Evolutionary conservation across 352 stramenopile species (phyloP).

Genomic region (Phytopythium aichiense): DNA sequence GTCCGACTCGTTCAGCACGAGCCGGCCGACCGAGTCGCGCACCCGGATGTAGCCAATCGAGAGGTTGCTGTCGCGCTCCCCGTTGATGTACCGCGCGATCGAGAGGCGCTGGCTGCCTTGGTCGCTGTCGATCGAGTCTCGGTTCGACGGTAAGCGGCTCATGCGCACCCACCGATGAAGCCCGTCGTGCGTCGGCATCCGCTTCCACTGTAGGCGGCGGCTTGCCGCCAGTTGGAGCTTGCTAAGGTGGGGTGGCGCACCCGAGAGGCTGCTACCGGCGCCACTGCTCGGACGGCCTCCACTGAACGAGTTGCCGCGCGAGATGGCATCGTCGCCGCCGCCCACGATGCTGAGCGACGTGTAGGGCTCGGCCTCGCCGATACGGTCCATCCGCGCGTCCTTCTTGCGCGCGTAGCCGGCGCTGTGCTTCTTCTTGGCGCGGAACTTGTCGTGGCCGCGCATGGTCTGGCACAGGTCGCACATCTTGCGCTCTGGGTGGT

Average conservation of each 20-base stretch:
- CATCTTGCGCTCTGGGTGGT: slow-evolving; percentile 72
- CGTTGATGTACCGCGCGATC: slow-evolving; percentile 39
- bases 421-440: slow-evolving; percentile 30
- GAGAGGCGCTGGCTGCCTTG: slow-evolving; percentile 25
- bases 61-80: slow-evolving; percentile 54
- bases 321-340: slow-evolving; percentile 27
- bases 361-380: slow-evolving; percentile 44
- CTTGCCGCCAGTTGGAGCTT: slow-evolving; percentile 73
- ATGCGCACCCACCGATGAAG: slow-evolving; percentile 65
- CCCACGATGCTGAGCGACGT: slow-evolving; percentile 13
- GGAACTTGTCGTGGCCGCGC: slow-evolving; percentile 45
- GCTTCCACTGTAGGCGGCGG: slow-evolving; percentile 69
- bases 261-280: slow-evolving; percentile 10
- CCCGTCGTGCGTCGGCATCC: slow-evolving; percentile 69
- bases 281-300: slow-evolving; percentile 20
- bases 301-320: slow-evolving; percentile 19
- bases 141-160: slow-evolving; percentile 16
- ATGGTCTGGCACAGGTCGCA: slow-evolving; percentile 86
- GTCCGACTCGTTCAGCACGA: slow-evolving; percentile 83
- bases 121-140: slow-evolving; percentile 57
- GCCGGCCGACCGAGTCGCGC: slow-evolving; percentile 54
- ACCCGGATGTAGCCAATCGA: slow-evolving; percentile 79
- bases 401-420: slow-evolving; percentile 18
- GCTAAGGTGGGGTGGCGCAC: slow-evolving; percentile 35
- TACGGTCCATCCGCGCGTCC: slow-evolving; percentile 34